Base-by-base conservation (phyloP, 1,139 yeast genomes). In the Yarrowia galli region DNA sequence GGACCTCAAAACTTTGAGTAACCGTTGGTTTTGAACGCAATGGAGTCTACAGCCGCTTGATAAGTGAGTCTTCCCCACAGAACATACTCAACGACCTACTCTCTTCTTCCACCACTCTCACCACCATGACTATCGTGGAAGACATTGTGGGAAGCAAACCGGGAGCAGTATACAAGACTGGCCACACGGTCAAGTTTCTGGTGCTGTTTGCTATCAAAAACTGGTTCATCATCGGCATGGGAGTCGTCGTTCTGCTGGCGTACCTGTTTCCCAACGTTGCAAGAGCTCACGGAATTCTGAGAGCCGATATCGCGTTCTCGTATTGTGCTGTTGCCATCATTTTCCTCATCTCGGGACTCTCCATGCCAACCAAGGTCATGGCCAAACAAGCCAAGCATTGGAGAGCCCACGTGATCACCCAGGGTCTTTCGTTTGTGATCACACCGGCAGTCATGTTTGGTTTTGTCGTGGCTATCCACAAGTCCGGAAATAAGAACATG, bases 261-360 rank as follows among this genome's bases (percentile, higher is more conserved):
- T 85, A 89, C 72, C 85, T 87, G 72, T 91, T 87, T 72, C 97
- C 97, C 0, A 82, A 87, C 69, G 91, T 91, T 77, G 97, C 96
- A 3, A 84, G 91, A 70, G 89, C 87, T 73, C 95, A 91, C 7
- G 97, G 97, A 0, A 80, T 86, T 15, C 84, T 92, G 23, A 80
- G 83, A 71, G 93, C 88, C 2, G 86, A 92, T 75, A 91, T 90
- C 74, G 80, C 91, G 58, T 89, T 92, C 60, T 89, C 89, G 20
- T 92, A 92, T 75, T 92, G 95, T 49, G 96, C 96, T 0, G 97
- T 92, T n/a, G 97, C 96, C 0, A 79, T 91, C 56, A 91, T 92
- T 69, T 92, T 92, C 78, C 80, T 92, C 54, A 85, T 91, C 42
- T 87, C 92, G 65, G 97, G 97, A 0, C 77, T 92, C 36, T 85